phyloP scores from a whole-genome alignment of 192 early-diverging fungal species.

The Linnemannia zychae region DNA sequence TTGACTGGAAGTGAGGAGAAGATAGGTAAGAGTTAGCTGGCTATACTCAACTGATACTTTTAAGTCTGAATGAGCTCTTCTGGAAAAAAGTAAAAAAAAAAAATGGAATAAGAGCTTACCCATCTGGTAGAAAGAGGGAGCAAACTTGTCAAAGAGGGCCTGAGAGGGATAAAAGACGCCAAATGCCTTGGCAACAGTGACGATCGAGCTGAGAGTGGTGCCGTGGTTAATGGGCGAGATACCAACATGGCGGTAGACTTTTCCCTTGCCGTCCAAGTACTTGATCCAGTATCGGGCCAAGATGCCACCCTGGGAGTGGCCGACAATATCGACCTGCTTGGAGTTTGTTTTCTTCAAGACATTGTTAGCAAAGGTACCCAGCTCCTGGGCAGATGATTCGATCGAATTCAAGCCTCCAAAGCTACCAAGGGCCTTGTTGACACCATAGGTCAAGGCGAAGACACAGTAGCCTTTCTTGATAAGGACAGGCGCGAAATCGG shows the following conservation, averaged over 20 bases:
- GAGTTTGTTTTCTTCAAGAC: constrained; percentile 21
- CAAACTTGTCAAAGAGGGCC: constrained; percentile 15
- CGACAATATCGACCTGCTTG: constrained; percentile 35
- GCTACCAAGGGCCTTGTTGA: neutral
- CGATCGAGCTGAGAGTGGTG: constrained; percentile 23
- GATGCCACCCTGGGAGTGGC: constrained; percentile 51
- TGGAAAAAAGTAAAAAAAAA: neutral
- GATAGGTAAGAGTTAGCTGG: neutral
- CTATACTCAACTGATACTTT: neutral
- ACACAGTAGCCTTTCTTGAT: constrained; percentile 35
- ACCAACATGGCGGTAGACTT: constrained; percentile 35
- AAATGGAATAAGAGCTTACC: constrained; percentile 6
- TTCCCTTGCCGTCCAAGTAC: constrained; percentile 30
- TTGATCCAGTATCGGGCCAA: constrained; percentile 48
- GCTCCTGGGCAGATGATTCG: constrained; percentile 27
- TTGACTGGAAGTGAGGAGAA: neutral
- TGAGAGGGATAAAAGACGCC: constrained; percentile 15
- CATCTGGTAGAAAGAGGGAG: constrained; percentile 34
- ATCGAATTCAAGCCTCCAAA: constrained; percentile 41
- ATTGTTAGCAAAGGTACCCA: constrained; percentile 27
- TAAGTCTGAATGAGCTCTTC: neutral
- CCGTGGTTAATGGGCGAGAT: constrained; percentile 44
- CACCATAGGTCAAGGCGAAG: constrained; percentile 35
- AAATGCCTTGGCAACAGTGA: constrained; percentile 27
- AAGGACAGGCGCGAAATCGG: constrained; percentile 1